Base-by-base conservation (phyloP, 1,284 basidiomycete species). In the Cronartium quercuum region DNA sequence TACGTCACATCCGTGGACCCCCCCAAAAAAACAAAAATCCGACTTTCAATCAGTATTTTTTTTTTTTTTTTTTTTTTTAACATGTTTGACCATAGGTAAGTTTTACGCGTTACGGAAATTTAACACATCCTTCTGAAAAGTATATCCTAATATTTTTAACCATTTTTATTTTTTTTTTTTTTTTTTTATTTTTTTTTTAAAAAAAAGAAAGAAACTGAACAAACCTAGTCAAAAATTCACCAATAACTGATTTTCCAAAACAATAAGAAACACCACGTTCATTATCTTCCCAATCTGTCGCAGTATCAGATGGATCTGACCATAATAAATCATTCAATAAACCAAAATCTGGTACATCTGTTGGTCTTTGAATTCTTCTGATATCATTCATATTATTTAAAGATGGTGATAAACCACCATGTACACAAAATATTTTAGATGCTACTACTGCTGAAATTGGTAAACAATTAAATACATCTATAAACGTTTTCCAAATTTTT, bases 401-500 rank as follows among this genome's bases (percentile, higher is more conserved):
- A 61, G 93, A 96, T n/a, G 96, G 96, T 18, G 94, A 97, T 57
- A 99, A 88, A 13, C 96, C 96, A 29, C 96, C 96, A 81, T 99
- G 96, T 10, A 99, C 95, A 81, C 95, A 98, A 83, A 99, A 99
- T 81, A 99, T 99, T 85, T 99, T 99, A 79, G 92, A 94, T 12
- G 95, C 96, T 67, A 99, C 95, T 78, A 99, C 92, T 44, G 96
- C 94, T 51, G 96, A 94, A 80, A 99, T 98, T 62, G 96, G 96
- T 12, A 99, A 87, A 79, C 93, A 94, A 84, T 99, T 98, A 87
- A 99, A 99, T 58, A 98, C 95, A 83, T 99, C 96, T 82, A 98
- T 93, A 83, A 99, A 98, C 13, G 94, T 94, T 85, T 98, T 98
- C 96, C 96, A 99, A 51, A 93, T 94, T 85, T 98, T 98, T 87